phyloP scores from a whole-genome alignment of 202 grass and related monocot species.

The Brachypodium distachyon region DNA sequence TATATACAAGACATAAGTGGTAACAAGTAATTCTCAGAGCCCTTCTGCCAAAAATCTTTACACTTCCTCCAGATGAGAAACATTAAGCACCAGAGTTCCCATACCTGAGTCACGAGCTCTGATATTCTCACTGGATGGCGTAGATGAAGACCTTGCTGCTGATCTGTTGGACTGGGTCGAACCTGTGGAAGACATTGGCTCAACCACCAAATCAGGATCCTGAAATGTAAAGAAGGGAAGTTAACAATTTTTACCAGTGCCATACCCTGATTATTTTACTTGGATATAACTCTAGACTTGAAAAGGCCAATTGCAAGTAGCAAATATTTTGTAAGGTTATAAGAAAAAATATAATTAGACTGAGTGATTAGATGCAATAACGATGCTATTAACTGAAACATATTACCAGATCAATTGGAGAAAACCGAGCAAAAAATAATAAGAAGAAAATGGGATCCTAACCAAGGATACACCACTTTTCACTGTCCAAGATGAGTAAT shows the following conservation, averaged over 20 bases:
- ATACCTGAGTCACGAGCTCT: constrained; percentile 50
- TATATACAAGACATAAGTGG: neutral
- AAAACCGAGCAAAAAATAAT: constrained; percentile 3
- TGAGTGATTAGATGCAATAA: neutral
- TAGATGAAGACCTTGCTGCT: constrained; percentile 38
- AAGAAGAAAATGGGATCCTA: neutral
- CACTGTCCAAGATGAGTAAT: neutral
- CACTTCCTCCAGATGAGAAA: neutral
- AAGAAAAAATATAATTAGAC: neutral
- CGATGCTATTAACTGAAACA: neutral
- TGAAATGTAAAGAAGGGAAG: constrained; percentile 21
- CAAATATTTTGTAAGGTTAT: neutral
- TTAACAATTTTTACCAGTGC: neutral
- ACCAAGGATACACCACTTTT: neutral
- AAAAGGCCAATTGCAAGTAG: neutral
- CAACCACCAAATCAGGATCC: constrained; percentile 68
- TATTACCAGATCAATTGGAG: neutral
- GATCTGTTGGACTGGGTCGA: constrained; percentile 44
- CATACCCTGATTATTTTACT: neutral
- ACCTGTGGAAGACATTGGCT: constrained; percentile 53
- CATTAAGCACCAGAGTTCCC: neutral
- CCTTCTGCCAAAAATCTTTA: neutral
- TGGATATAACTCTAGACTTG: neutral
- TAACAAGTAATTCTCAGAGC: neutral
- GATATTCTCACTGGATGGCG: constrained; percentile 31